Percentiles rank a stretch among this genome's conserved stretches.
These are phyloP conservation scores for Diplogelasinospora grovesii DNA, from an alignment of 495 filamentous ascomycete species.

Conservation along the genomic window DNA sequence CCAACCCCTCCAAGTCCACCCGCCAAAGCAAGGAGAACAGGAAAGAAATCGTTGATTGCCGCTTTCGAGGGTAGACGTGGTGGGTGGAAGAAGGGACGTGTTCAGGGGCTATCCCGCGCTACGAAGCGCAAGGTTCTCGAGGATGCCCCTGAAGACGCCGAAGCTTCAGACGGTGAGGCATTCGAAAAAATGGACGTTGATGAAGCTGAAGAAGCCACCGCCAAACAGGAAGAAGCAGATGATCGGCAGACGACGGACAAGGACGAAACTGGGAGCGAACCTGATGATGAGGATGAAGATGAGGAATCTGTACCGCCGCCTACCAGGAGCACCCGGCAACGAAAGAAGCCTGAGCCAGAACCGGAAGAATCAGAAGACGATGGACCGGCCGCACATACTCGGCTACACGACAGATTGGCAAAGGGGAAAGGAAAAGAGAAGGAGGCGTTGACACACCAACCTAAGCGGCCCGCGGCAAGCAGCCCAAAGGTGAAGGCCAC, in stretches of 20 bases:
- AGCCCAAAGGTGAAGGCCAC: too few relatives aligned
- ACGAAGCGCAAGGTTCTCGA: conserved; percentile 45
- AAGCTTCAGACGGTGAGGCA: conserved; percentile 36
- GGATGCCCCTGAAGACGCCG: conserved; percentile 35
- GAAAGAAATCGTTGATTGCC: too few relatives aligned
- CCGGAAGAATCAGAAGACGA: background rate
- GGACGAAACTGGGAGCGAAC: conserved; percentile 35
- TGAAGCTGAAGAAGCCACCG: conserved; percentile 9
- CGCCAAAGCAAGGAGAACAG: background rate
- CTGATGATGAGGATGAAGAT: conserved; percentile 33
- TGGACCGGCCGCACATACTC: background rate
- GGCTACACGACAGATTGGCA: background rate
- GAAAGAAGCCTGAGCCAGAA: background rate
- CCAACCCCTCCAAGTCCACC: background rate
- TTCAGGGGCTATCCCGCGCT: conserved; percentile 20
- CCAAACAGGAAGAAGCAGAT: background rate
- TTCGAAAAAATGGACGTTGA: conserved; percentile 59
- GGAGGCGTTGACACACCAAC: conserved; percentile 8
- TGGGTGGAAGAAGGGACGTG: background rate
- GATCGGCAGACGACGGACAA: conserved; percentile 36
- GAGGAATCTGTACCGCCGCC: conserved; percentile 14
- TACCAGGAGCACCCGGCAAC: conserved; percentile 1
- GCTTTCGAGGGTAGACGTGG: background rate
- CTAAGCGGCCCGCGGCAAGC: conserved; percentile 17
- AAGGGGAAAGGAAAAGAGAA: conserved; percentile 11